phyloP scores from a whole-genome alignment of 441 rosid species.

The Pelargonium australe region DNA sequence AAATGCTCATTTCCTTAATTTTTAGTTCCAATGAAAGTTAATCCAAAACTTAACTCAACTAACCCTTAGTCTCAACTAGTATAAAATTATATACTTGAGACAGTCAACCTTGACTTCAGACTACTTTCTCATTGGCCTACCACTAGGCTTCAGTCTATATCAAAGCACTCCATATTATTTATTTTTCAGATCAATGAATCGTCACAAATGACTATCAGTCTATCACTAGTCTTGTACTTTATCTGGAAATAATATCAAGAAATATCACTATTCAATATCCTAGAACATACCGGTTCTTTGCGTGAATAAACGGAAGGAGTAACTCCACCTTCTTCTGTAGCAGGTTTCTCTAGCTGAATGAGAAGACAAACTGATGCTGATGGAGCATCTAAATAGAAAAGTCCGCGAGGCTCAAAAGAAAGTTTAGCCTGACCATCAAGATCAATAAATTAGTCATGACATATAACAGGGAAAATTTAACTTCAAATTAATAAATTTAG shows the following conservation, averaged over 20 bases:
- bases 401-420: constrained; percentile 65
- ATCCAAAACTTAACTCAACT: background rate
- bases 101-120: background rate
- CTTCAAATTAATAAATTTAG: constrained; percentile 2
- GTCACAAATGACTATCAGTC: background rate
- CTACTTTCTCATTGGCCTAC: constrained; percentile 2
- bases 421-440: constrained; percentile 48
- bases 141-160: background rate
- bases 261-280: background rate
- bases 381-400: constrained; percentile 91
- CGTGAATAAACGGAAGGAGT: constrained; percentile 95
- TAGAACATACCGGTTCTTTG: constrained; percentile 88
- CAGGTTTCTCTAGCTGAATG: constrained; percentile 91
- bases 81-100: background rate
- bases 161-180: background rate
- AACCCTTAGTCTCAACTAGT: background rate
- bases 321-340: constrained; percentile 91
- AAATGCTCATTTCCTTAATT: too few relatives aligned
- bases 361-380: constrained; percentile 86
- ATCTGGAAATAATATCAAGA: background rate
- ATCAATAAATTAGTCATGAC: constrained; percentile 9
- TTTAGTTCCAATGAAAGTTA: background rate
- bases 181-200: background rate
- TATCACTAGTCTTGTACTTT: background rate
- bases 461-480: background rate